These are phyloP conservation scores for Linaria vulgaris DNA, from an alignment of 257 asterid species.

Conservation along the genomic window DNA sequence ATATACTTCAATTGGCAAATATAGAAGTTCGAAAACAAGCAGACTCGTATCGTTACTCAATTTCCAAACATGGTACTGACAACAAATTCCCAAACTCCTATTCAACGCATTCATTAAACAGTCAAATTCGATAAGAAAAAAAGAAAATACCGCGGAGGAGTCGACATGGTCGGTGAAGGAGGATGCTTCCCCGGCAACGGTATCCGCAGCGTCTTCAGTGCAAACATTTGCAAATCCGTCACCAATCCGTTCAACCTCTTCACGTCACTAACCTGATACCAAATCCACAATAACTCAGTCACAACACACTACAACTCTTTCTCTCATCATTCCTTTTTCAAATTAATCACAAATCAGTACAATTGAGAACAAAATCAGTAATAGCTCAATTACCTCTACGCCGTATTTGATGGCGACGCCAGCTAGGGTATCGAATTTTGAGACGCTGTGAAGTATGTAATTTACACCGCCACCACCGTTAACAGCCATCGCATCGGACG, in stretches of 20 bases:
- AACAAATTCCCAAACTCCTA: too few relatives aligned
- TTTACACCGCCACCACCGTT: conserved; percentile 39
- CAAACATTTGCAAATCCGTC: conserved; percentile 94
- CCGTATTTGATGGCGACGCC: conserved; percentile 92
- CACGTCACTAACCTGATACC: conserved; percentile 69
- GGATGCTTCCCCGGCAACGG: conserved; percentile 91
- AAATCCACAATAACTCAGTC: background rate
- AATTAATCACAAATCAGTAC: too few relatives aligned
- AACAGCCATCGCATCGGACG: conserved; percentile 30
- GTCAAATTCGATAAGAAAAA: too few relatives aligned
- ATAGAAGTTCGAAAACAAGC: too few relatives aligned
- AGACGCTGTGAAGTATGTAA: conserved; percentile 56
- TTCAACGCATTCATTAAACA: too few relatives aligned
- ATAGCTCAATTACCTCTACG: conserved; percentile 95
- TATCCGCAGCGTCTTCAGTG: conserved; percentile 72
- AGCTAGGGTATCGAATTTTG: conserved; percentile 81
- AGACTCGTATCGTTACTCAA: background rate
- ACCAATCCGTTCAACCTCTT: conserved; percentile 83
- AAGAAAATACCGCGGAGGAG: conserved; percentile 43
- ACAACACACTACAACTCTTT: too few relatives aligned
- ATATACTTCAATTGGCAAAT: too few relatives aligned
- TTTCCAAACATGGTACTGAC: too few relatives aligned
- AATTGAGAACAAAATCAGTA: too few relatives aligned
- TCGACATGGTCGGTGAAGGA: conserved; percentile 59
- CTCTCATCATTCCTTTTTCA: too few relatives aligned